Evolutionary conservation across 306 rosid genomes (phyloP).

Genomic region (Boehmeria nivea): DNA sequence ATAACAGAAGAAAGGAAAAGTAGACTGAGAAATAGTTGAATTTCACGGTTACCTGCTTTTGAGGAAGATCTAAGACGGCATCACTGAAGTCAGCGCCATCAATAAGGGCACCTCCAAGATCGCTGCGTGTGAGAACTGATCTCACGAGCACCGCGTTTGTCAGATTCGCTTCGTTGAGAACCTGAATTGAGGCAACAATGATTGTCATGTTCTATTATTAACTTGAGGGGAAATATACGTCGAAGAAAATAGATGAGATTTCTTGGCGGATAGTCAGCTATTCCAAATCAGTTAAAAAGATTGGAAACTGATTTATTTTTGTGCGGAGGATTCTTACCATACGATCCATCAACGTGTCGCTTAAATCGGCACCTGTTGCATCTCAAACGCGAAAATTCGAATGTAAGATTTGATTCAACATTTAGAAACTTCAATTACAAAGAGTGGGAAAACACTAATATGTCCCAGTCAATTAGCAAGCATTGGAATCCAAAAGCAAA

Average conservation of each 20-base stretch:
- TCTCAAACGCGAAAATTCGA: background rate
- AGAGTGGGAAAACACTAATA: no score
- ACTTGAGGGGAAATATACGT: background rate
- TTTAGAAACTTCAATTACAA: no score
- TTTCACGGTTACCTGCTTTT: conserved; percentile 48
- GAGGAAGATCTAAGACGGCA: conserved; percentile 81
- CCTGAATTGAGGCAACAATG: conserved; percentile 28
- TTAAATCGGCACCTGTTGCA: conserved; percentile 72
- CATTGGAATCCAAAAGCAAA: no score
- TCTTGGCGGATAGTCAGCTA: no score
- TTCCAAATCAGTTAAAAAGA: no score
- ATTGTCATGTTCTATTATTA: no score
- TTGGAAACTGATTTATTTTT: no score
- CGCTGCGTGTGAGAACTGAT: conserved; percentile 93
- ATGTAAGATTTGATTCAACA: no score
- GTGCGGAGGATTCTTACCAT: conserved; percentile 46
- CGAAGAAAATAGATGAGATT: background rate
- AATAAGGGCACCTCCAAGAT: conserved; percentile 76
- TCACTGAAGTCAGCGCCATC: conserved; percentile 96
- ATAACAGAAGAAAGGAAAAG: background rate
- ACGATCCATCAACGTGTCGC: conserved; percentile 97
- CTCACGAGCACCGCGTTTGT: conserved; percentile 70
- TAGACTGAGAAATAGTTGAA: background rate
- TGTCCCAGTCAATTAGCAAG: no score
- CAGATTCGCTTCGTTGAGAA: conserved; percentile 84